Base-by-base conservation (phyloP, 2,329 filamentous ascomycete species). In the Penicillium occitanis region DNA sequence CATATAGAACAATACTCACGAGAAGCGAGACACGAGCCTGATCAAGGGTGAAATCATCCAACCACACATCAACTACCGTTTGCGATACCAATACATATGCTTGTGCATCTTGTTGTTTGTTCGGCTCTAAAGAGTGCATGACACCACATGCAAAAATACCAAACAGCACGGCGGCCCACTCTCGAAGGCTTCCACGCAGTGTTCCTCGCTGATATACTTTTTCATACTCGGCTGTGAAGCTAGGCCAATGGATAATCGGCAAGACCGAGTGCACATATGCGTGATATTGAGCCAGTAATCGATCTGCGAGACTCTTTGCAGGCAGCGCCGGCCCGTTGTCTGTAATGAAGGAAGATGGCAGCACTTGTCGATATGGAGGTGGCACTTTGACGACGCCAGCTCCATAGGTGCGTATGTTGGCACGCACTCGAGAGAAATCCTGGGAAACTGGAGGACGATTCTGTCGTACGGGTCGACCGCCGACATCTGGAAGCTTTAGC, bases 161-260 rank as follows among this genome's bases (percentile, higher is more conserved):
- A 73, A 93, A 97, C 71, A 97, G 90, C 22, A 95, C 83, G 1
- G 92, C 89, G 40, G 90, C 83, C 88, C 92, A 97, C 42, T 89
- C 87, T 17, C 87, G 84, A 0, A 90, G 82, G 6, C 87, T 82
- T 3, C 86, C 85, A 35, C 85, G 81, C 19, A 90, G 82, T 51
- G 85, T 86, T 3, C 87, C 86, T 50, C 81, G 80, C 64, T 86
- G 86, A 77, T 97, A 97, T 6, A 96, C 82, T 8, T 87, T 84
- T 65, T 96, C 91, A 68, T 94, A 90, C 61, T 90, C 86, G 58
- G 86, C 84, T 71, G 90, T 84, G 72, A 98, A 96, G 0, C 86
- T 90, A 1, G 92, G 91, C 91, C 93, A 96, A 76, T 98, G 92
- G 10, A 98, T 73, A 51, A 97, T 88, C 0, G 95, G 95, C 70